Evolutionary conservation across 495 filamentous ascomycete species (phyloP), one percentile per base, ranked within the genome.

Genomic region (Penicillium paxilli): DNA sequence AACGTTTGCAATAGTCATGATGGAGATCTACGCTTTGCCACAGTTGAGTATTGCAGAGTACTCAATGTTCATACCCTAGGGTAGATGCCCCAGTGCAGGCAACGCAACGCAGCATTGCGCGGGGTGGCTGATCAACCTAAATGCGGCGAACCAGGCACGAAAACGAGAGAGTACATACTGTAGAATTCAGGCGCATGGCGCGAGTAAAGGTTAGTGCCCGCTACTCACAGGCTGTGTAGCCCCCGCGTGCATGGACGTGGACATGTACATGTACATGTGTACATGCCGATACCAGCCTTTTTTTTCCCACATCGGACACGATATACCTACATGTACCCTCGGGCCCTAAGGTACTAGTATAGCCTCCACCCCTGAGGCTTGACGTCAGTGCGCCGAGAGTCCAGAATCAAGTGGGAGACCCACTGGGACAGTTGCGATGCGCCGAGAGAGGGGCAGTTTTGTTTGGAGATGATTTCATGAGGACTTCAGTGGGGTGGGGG

Each of bases 381-480:
- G 54, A 57, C 54, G 54, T 57, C 54, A 57, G 30, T 32, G 54
- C 48, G 24, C 33, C n/a, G n/a, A n/a, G 26, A 54, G 45, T 49
- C 52, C 45, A 49, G 52, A 54, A 48, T 49, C n/a, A 20, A 25
- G 9, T 33, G 32, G 37, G 24, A 42, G 49, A 44, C 37, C 37
- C 49, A 35, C 45, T 40, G 12, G n/a, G 30, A 32, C 11, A 32
- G 30, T 32, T 32, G 30, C 30, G 30, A 14, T 14, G 35, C 1
- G 35, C 35, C n/a, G n/a, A 25, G 12, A 20, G 49, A 32, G 37
- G 49, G 16, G 25, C 16, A n/a, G 2, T 32, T 32, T 32, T 23
- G 14, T 11, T 26, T 41, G 11, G 32, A 25, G 44, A 25, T 22
- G 40, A 42, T 22, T 22, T 42, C 40, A 42, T 42, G 17, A 12